Conservation (phyloP, 73 alveolate genomes). For the Tetrahymena borealis region DNA sequence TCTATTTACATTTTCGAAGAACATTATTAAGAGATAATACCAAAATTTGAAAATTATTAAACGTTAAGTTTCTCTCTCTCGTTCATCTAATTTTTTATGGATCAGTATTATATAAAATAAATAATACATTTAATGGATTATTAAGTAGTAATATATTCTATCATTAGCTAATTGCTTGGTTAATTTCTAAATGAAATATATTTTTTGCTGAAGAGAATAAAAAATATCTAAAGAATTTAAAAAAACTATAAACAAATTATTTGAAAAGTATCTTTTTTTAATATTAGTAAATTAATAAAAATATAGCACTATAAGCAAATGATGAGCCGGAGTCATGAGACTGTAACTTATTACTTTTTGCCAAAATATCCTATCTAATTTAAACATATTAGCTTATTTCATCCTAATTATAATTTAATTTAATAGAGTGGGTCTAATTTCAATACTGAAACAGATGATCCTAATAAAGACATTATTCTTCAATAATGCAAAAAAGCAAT, state of each 20-base stretch:
- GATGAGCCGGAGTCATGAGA: not conserved
- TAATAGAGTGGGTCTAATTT: not conserved
- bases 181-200: not conserved
- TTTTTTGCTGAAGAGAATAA: not conserved
- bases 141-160: too few relatives aligned
- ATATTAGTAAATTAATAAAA: not conserved
- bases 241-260: not conserved
- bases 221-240: not conserved
- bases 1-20: too few relatives aligned
- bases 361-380: too few relatives aligned
- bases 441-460: not conserved
- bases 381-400: too few relatives aligned
- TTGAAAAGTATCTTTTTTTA: not conserved
- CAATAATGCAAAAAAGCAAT: not conserved
- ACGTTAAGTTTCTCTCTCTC: too few relatives aligned
- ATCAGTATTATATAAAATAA: not conserved
- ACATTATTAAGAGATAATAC: too few relatives aligned
- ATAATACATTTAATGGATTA: not conserved
- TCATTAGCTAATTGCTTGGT: too few relatives aligned
- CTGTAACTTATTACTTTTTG: too few relatives aligned
- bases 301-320: too few relatives aligned
- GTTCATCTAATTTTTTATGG: not conserved
- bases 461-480: not conserved
- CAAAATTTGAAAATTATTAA: not conserved
- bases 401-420: not conserved